These are phyloP conservation scores for Plasmopara viticola DNA, from an alignment of 352 stramenopile genomes.

Conservation along the genomic window DNA sequence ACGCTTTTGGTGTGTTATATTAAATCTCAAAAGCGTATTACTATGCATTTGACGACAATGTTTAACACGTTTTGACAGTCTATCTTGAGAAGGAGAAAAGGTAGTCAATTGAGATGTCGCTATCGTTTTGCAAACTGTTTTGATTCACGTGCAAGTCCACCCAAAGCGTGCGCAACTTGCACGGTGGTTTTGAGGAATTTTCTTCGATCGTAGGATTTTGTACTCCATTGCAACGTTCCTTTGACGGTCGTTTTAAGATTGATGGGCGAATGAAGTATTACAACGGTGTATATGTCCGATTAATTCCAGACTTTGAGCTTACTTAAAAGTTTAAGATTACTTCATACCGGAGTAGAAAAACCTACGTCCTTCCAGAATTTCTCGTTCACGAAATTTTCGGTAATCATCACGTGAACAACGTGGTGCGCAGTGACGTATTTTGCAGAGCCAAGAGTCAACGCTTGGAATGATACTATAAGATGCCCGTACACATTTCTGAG, in stretches of 20 bases:
- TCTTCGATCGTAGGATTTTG: constrained; percentile 10
- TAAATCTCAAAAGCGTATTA: too few species aligned
- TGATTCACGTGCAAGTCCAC: constrained; percentile 23
- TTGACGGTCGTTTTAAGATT: constrained; percentile 24
- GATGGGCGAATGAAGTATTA: constrained; percentile 54
- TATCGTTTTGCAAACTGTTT: constrained; percentile 38
- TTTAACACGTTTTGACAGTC: too few species aligned
- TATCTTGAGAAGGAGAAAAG: too few species aligned
- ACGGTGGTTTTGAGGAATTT: constrained; percentile 30
- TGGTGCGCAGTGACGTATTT: too few species aligned
- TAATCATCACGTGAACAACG: too few species aligned
- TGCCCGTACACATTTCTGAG: constrained; percentile 21
- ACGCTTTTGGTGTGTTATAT: too few species aligned
- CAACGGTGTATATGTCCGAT: constrained; percentile 56
- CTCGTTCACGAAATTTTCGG: too few species aligned
- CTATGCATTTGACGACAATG: too few species aligned
- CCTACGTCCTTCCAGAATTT: constrained; percentile 24
- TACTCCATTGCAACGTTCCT: background rate
- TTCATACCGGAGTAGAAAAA: too few species aligned
- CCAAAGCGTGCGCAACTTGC: constrained; percentile 34
- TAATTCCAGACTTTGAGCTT: constrained; percentile 25
- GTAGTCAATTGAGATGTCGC: constrained; percentile 29
- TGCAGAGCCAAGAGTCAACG: too few species aligned
- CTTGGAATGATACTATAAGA: constrained; percentile 40
- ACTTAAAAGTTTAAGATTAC: too few species aligned